Evolutionary conservation across 257 asterid species (phyloP).

Genomic region (Fraxinus excelsior): DNA sequence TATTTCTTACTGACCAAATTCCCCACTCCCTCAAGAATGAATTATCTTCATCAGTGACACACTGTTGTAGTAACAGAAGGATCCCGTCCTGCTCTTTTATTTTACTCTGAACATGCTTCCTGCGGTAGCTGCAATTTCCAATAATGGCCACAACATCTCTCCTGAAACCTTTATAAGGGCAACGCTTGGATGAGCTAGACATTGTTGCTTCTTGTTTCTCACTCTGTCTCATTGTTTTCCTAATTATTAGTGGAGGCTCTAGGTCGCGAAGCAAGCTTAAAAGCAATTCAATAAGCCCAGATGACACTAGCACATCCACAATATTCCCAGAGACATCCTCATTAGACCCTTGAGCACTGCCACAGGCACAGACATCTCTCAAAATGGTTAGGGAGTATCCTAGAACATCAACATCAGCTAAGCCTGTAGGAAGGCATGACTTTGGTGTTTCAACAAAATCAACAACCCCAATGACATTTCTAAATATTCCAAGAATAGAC

Average conservation of each 20-base stretch:
- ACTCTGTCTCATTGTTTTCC: conserved; percentile 43
- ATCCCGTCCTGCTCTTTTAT: conserved; percentile 66
- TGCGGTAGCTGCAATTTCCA: conserved; percentile 69
- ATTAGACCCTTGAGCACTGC: conserved; percentile 25
- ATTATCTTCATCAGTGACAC: conserved; percentile 79
- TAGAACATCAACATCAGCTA: conserved; percentile 54
- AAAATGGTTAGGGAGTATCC: conserved; percentile 69
- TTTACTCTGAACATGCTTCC: conserved; percentile 68
- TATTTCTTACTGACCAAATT: conserved; percentile 65
- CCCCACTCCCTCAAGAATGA: conserved; percentile 98
- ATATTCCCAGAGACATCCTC: conserved; percentile 34
- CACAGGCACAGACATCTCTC: conserved; percentile 69
- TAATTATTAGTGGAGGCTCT: conserved; percentile 70
- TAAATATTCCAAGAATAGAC: conserved; percentile 45
- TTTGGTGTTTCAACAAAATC: conserved; percentile 50
- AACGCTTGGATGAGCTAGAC: conserved; percentile 33
- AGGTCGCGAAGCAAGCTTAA: conserved; percentile 53
- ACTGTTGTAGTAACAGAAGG: conserved; percentile 67
- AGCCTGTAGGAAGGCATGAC: conserved; percentile 64
- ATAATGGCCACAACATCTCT: conserved; percentile 72
- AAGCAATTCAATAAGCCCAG: conserved; percentile 65
- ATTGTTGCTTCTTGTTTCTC: conserved; percentile 28
- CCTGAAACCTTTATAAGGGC: conserved; percentile 84
- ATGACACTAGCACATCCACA: conserved; percentile 48
- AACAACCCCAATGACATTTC: conserved; percentile 38